Conservation (phyloP, 306 rosid genomes). For the Aeschynomene evenia region DNA sequence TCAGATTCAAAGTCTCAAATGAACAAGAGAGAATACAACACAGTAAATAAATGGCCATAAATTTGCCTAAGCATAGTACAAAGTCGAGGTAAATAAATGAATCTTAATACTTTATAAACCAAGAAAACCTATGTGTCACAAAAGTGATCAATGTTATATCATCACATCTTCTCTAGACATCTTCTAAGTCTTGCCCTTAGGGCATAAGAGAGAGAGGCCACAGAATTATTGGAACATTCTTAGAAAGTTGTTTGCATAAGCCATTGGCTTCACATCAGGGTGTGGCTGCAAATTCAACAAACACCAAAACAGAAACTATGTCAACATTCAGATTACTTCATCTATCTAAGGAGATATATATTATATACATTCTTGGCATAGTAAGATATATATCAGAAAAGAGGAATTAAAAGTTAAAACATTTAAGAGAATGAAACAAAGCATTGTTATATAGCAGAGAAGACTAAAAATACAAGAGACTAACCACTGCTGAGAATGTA, state of each 20-base stretch:
- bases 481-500: conserved; percentile 89
- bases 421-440: background rate
- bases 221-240: conserved; percentile 57
- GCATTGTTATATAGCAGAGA: background rate
- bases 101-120: conserved; percentile 25
- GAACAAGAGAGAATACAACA: no score
- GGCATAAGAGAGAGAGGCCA: conserved; percentile 17
- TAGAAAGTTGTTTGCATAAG: conserved; percentile 94
- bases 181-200: conserved; percentile 31
- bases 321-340: background rate
- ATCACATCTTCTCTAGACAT: conserved; percentile 22
- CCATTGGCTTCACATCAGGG: conserved; percentile 99
- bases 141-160: conserved; percentile 23
- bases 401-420: background rate
- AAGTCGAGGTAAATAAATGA: conserved; percentile 31
- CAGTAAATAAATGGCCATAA: background rate
- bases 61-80: background rate
- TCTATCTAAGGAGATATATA: background rate
- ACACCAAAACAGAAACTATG: background rate
- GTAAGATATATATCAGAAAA: background rate
- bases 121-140: conserved; percentile 33
- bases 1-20: background rate
- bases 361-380: background rate
- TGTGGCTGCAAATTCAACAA: conserved; percentile 71
- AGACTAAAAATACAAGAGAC: conserved; percentile 35